These are phyloP conservation scores for Fusarium equiseti DNA, from an alignment of 2,329 filamentous ascomycete genomes.

Conservation along the genomic window DNA sequence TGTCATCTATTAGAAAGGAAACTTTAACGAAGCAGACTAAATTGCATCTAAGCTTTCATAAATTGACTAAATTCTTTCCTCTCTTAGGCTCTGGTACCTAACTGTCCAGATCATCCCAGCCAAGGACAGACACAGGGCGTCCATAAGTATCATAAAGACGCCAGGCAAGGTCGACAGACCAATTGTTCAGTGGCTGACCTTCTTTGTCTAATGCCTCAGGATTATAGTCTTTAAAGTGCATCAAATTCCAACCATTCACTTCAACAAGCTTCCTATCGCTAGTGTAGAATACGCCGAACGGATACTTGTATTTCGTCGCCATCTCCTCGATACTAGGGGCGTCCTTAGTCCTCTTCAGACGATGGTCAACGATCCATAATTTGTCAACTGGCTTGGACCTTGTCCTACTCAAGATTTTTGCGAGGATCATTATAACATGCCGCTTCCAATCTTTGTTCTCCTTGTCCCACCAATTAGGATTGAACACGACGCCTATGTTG, in stretches of 20 bases:
- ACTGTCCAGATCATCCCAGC: background rate
- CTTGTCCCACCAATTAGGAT: slow-evolving; percentile 4
- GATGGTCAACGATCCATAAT: slow-evolving; percentile 22
- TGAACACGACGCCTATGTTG: slow-evolving; percentile 15
- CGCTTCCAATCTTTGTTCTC: background rate
- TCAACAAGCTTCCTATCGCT: slow-evolving; percentile 17
- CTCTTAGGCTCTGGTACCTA: background rate
- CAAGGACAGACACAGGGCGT: background rate
- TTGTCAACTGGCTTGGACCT: fast-evolving
- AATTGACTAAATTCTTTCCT: no score
- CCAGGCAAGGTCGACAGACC: no score
- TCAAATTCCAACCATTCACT: background rate
- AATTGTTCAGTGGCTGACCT: no score
- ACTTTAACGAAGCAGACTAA: no score
- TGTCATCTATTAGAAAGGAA: no score
- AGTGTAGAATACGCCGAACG: slow-evolving; percentile 1
- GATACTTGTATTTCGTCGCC: fast-evolving
- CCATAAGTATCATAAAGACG: no score
- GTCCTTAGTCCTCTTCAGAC: slow-evolving; percentile 8
- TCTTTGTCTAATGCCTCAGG: background rate
- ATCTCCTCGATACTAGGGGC: background rate
- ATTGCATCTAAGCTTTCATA: no score
- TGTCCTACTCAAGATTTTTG: no score
- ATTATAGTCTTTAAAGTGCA: no score
- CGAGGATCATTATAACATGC: background rate